Conservation (phyloP, 2,329 filamentous ascomycete species). For the Colletotrichum endophyticum region DNA sequence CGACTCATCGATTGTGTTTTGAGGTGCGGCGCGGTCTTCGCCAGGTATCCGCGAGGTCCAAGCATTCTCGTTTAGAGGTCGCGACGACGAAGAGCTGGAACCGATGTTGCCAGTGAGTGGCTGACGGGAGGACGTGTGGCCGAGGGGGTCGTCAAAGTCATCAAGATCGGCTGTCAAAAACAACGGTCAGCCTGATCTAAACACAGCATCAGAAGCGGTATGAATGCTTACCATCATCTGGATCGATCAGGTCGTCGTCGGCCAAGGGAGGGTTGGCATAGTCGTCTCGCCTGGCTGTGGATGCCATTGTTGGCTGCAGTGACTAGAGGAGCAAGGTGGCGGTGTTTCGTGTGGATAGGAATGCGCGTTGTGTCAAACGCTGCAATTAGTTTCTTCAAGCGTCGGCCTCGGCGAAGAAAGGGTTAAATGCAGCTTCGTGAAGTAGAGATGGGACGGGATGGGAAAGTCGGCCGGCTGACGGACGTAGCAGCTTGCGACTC, state of each 20-base stretch:
- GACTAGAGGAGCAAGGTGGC: not conserved
- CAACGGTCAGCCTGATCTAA: not conserved
- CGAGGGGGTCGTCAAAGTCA: constrained; percentile 89
- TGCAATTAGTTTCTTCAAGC: not conserved
- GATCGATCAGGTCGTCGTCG: constrained; percentile 78
- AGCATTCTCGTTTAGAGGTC: constrained; percentile 74
- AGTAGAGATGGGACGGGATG: not conserved
- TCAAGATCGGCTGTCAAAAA: constrained; percentile 74
- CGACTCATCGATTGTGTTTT: constrained; percentile 94
- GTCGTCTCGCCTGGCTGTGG: constrained; percentile 56
- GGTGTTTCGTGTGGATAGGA: not conserved
- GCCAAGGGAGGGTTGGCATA: constrained; percentile 66
- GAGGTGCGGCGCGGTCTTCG: constrained; percentile 87
- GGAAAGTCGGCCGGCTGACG: not conserved
- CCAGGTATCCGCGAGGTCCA: constrained; percentile 89
- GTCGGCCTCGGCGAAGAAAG: not conserved
- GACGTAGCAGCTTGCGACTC: constrained; percentile 14
- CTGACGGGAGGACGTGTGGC: constrained; percentile 71
- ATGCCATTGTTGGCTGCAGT: constrained; percentile 43
- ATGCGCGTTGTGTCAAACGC: not conserved
- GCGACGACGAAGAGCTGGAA: constrained; percentile 54
- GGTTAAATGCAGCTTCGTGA: not conserved
- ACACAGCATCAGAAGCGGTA: not conserved
- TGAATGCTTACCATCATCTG: constrained; percentile 71
- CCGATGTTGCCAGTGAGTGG: constrained; percentile 87